Percentiles rank a stretch among this genome's conserved stretches.
Conservation (phyloP, 1,284 basidiomycete genomes). For the Melampsora larici-populina region DNA sequence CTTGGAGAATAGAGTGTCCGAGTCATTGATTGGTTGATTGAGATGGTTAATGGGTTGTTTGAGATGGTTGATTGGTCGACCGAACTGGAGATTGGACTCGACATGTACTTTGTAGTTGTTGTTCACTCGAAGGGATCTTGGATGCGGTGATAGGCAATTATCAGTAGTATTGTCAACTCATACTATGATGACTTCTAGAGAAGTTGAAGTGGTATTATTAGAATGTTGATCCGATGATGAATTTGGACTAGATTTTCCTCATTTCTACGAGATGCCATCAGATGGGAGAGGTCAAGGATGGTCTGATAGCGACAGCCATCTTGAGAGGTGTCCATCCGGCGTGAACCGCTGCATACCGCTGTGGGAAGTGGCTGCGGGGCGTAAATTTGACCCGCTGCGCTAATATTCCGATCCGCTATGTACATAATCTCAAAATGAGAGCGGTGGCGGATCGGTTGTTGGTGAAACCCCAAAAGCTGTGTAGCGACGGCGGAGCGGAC, state of each 20-base stretch:
- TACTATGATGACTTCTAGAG: not conserved
- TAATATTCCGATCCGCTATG: no score
- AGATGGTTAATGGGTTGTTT: no score
- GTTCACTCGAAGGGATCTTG: not conserved
- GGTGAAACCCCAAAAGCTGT: no score
- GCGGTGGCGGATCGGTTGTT: no score
- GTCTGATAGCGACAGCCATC: no score
- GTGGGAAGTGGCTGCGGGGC: no score
- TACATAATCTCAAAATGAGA: no score
- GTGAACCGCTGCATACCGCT: no score
- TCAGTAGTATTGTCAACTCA: not conserved
- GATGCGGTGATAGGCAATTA: not conserved
- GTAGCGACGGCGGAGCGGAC: no score
- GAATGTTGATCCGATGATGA: not conserved
- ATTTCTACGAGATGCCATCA: not conserved
- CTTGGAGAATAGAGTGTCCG: slow-evolving; percentile 60
- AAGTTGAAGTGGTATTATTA: not conserved
- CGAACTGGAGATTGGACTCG: slow-evolving; percentile 2
- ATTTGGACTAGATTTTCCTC: not conserved
- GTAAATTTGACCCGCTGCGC: no score
- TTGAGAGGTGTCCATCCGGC: no score
- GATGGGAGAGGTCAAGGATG: no score
- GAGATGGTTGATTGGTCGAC: slow-evolving; percentile 24
- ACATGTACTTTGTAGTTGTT: not conserved
- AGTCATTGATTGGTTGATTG: slow-evolving; percentile 35